Percentiles rank a stretch among this genome's conserved stretches.
phyloP scores from a whole-genome alignment of 2,329 filamentous ascomycete genomes.

The Fusarium pseudocircinatum region DNA sequence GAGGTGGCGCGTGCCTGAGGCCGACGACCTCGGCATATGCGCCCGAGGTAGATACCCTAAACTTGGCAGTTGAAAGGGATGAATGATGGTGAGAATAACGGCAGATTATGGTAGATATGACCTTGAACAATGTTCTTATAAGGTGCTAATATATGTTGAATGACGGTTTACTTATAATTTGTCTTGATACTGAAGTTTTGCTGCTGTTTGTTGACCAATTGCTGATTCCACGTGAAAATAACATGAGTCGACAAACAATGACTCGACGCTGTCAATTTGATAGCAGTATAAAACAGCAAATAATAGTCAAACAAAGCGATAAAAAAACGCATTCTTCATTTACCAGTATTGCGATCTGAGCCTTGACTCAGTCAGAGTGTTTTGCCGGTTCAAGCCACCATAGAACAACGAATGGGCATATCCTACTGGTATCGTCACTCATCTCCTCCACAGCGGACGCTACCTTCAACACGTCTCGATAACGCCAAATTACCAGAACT shows the following conservation, averaged over 20 bases:
- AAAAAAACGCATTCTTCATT: fast-evolving
- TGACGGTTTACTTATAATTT: fast-evolving
- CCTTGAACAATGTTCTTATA: neutral
- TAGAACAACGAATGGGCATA: fast-evolving
- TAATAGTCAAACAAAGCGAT: fast-evolving
- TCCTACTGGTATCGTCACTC: neutral
- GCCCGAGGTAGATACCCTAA: constrained; percentile 28
- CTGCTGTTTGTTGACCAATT: neutral
- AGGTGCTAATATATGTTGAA: too few relatives aligned
- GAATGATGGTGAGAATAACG: neutral
- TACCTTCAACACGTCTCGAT: neutral
- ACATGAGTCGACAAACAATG: fast-evolving
- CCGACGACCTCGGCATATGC: constrained; percentile 26
- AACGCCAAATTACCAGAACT: neutral
- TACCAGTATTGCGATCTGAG: fast-evolving
- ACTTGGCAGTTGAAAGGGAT: constrained; percentile 3
- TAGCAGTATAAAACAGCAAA: neutral
- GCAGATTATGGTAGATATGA: neutral
- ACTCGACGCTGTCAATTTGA: neutral
- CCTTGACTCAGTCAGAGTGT: fast-evolving
- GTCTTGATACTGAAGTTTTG: fast-evolving
- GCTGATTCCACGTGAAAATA: neutral
- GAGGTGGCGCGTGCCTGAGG: constrained; percentile 40
- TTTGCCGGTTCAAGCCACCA: fast-evolving
- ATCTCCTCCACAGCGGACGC: neutral